phyloP scores from a whole-genome alignment of 208 protist genomes.

The Acanthamoeba sp. region DNA sequence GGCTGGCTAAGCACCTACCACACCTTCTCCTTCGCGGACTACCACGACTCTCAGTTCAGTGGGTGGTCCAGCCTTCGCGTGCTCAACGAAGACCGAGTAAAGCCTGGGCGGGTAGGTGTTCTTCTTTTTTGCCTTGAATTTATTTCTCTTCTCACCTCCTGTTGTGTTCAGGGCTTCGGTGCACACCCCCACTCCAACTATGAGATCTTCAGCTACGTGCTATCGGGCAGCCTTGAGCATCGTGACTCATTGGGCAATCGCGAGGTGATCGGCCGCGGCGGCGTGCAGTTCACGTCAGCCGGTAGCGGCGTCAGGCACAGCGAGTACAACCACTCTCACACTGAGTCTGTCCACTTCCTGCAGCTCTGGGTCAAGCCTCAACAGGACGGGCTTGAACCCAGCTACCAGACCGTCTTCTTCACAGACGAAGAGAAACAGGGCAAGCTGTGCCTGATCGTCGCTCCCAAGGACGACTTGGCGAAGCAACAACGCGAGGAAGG shows the following conservation, averaged over 20 bases:
- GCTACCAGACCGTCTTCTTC: slow-evolving; percentile 70
- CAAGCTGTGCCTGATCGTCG: slow-evolving; percentile 64
- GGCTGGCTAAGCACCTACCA: slow-evolving; percentile 80
- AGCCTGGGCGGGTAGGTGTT: slow-evolving; percentile 26
- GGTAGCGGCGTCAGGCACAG: slow-evolving; percentile 78
- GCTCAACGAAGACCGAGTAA: slow-evolving; percentile 82
- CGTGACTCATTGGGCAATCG: slow-evolving; percentile 77
- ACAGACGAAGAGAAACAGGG: slow-evolving; percentile 59
- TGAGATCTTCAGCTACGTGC: slow-evolving; percentile 84
- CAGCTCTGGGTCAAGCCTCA: slow-evolving; percentile 79
- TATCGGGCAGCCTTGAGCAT: slow-evolving; percentile 78
- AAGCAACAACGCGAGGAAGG: not conserved
- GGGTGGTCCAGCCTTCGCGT: slow-evolving; percentile 76
- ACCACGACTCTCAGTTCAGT: slow-evolving; percentile 73
- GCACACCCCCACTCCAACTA: slow-evolving; percentile 81
- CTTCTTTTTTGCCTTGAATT: no score
- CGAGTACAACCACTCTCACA: not conserved
- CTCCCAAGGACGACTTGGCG: not conserved
- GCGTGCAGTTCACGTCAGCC: slow-evolving; percentile 82
- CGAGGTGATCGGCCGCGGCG: slow-evolving; percentile 77
- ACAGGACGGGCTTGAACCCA: slow-evolving; percentile 18
- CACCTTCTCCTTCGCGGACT: slow-evolving; percentile 79
- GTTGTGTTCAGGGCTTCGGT: slow-evolving; percentile 75
- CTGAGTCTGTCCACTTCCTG: slow-evolving; percentile 75
- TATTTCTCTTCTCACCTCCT: no score